Percentiles rank a stretch among this genome's conserved stretches.
phyloP scores from a whole-genome alignment of 192 early-diverging fungal species.

The Gamsiella multidivaricata region DNA sequence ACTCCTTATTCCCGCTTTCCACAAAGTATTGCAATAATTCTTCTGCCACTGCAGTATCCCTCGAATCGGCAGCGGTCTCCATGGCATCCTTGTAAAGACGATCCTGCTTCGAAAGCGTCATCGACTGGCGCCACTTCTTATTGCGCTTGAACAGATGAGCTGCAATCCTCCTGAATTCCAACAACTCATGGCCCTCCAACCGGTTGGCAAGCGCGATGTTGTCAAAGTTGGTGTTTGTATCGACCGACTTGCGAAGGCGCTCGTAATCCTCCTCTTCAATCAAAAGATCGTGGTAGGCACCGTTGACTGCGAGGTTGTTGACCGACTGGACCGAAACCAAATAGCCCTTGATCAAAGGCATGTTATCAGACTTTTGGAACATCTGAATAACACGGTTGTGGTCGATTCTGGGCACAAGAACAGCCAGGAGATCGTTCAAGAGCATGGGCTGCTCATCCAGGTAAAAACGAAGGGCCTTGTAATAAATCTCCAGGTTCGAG shows the following conservation, averaged over 20 bases:
- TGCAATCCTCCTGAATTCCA: slow-evolving; percentile 98
- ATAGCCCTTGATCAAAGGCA: slow-evolving; percentile 97
- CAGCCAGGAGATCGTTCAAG: slow-evolving; percentile 92
- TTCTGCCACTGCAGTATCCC: slow-evolving; percentile 89
- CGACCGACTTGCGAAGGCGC: slow-evolving; percentile 92
- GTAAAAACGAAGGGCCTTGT: slow-evolving; percentile 97
- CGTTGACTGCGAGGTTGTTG: slow-evolving; percentile 96
- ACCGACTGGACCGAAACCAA: slow-evolving; percentile 92
- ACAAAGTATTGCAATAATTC: slow-evolving; percentile 97
- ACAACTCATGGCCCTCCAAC: slow-evolving; percentile 94
- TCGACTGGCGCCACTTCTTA: slow-evolving; percentile 96
- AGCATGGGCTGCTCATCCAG: slow-evolving; percentile 95
- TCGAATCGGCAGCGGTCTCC: slow-evolving; percentile 95
- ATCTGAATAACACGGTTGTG: slow-evolving; percentile 97
- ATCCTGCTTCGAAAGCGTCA: slow-evolving; percentile 96
- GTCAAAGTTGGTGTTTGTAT: slow-evolving; percentile 96
- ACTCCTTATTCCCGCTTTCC: slow-evolving; percentile 89
- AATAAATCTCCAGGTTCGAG: slow-evolving; percentile 97
- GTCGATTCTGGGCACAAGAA: slow-evolving; percentile 90
- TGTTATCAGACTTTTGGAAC: slow-evolving; percentile 98
- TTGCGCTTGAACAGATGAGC: slow-evolving; percentile 97
- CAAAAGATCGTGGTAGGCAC: slow-evolving; percentile 93
- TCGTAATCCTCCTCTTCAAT: slow-evolving; percentile 99
- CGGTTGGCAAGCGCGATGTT: slow-evolving; percentile 89
- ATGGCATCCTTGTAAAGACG: slow-evolving; percentile 98